Evolutionary conservation across 768 basidiomycete genomes (phyloP).

Genomic region (Suillus hirtellus): DNA sequence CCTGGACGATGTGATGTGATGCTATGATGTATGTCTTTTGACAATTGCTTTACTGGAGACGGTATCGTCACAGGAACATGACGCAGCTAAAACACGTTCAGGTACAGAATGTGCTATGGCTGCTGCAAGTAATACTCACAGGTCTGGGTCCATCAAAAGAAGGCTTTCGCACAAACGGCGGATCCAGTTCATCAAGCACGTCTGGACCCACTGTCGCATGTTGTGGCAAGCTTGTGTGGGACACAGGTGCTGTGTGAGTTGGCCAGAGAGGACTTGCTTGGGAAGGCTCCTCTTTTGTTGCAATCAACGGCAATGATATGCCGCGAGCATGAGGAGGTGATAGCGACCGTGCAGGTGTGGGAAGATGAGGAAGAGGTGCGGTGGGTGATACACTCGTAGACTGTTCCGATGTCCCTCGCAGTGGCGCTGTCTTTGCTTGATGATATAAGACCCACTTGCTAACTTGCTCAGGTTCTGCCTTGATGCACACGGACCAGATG

Average conservation of each 20-base stretch:
- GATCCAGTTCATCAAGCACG: constrained; percentile 4
- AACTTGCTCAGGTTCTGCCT: constrained; percentile 22
- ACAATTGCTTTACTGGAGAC: constrained; percentile 11
- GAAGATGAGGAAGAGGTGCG: constrained; percentile 24
- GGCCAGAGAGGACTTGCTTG: constrained; percentile 3
- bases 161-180: constrained; percentile 5
- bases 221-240: neutral
- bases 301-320: constrained; percentile 32
- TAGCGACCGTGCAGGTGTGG: constrained; percentile 28
- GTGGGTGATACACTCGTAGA: constrained; percentile 21
- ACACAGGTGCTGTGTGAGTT: neutral
- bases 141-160: neutral
- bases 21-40: constrained; percentile 16
- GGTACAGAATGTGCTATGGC: neutral
- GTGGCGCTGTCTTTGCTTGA: constrained; percentile 20
- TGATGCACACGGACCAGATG: constrained; percentile 28
- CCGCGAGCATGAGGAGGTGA: constrained; percentile 21
- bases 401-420: neutral
- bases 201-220: neutral
- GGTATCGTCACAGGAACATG: neutral
- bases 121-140: constrained; percentile 4
- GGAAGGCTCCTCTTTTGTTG: constrained; percentile 27
- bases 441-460: constrained; percentile 31
- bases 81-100: constrained; percentile 1
- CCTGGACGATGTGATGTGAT: constrained; percentile 6